A percentile compares a stretch with the other conserved stretches of the same genome.
Conservation (phyloP, 2,329 filamentous ascomycete species). For the Xylaria polymorpha region DNA sequence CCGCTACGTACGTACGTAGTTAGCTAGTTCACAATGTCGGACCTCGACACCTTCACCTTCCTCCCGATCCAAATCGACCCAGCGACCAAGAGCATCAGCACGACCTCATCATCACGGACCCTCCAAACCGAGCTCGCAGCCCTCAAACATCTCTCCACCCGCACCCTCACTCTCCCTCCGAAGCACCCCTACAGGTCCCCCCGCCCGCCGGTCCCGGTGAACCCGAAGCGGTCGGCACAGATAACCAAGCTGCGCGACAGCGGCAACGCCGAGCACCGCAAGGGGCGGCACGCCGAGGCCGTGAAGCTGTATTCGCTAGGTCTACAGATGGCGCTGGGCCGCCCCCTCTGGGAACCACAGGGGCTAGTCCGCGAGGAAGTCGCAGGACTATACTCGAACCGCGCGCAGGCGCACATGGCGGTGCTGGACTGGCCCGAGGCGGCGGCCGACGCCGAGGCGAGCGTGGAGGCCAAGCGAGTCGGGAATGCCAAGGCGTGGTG, state of each 20-base stretch:
- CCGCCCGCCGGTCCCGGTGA: constrained; percentile 90
- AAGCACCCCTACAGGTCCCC: constrained; percentile 73
- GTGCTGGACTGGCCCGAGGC: constrained; percentile 85
- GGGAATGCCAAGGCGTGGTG: constrained; percentile 97
- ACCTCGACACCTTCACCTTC: constrained; percentile 71
- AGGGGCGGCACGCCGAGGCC: constrained; percentile 78
- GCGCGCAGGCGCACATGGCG: constrained; percentile 90
- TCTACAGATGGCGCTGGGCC: constrained; percentile 84
- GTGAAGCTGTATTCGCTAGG: constrained; percentile 86
- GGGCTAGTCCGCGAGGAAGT: constrained; percentile 88
- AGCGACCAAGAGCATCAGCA: constrained; percentile 78
- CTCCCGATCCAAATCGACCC: constrained; percentile 86
- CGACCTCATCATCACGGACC: constrained; percentile 55
- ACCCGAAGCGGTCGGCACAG: constrained; percentile 89
- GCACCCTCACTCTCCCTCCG: constrained; percentile 73
- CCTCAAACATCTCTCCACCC: constrained; percentile 87
- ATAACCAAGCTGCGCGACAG: constrained; percentile 91
- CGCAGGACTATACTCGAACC: constrained; percentile 81
- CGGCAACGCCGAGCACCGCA: constrained; percentile 85
- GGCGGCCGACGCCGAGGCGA: constrained; percentile 86
- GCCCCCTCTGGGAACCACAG: constrained; percentile 89
- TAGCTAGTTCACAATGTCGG: constrained; percentile 47
- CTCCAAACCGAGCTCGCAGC: constrained; percentile 74
- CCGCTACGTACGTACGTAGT: too few species aligned
- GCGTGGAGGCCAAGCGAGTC: constrained; percentile 85